These are phyloP conservation scores for Kurtzmaniella fragi DNA, from an alignment of 805 yeast species.

Conservation along the genomic window DNA sequence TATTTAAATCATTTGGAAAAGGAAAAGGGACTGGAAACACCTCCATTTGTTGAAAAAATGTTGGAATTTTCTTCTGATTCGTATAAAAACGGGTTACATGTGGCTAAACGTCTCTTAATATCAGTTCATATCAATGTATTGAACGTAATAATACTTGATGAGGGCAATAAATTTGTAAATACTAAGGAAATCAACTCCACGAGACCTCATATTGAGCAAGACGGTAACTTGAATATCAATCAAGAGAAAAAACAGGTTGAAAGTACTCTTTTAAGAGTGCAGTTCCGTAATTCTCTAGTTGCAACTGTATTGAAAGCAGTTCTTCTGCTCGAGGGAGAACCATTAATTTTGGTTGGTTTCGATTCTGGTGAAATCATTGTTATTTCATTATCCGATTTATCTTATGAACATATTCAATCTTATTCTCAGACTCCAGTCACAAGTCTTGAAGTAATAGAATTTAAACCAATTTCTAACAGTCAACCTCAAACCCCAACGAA, in stretches of 20 bases:
- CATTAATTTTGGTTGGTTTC: conserved; percentile 58
- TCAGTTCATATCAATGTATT: conserved; percentile 47
- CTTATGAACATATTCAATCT: conserved; percentile 21
- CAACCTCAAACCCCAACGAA: conserved; percentile 20
- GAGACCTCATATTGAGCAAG: too few species aligned
- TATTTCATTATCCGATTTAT: conserved; percentile 46
- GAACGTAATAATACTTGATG: conserved; percentile 39
- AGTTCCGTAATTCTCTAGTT: conserved; percentile 28
- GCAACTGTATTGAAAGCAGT: conserved; percentile 36
- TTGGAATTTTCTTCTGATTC: conserved; percentile 30
- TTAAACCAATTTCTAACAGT: not conserved
- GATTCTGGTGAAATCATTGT: conserved; percentile 64
- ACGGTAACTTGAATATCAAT: too few species aligned
- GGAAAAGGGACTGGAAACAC: conserved; percentile 11
- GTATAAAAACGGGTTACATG: conserved; percentile 21
- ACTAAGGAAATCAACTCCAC: conserved; percentile 13
- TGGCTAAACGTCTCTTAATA: conserved; percentile 31
- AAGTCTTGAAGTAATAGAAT: conserved; percentile 18
- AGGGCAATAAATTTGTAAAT: conserved; percentile 15
- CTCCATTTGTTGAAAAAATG: conserved; percentile 21
- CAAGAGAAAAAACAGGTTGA: too few species aligned
- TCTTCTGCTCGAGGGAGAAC: conserved; percentile 18
- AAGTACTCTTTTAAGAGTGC: conserved; percentile 40
- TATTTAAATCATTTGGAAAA: not conserved
- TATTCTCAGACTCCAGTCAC: conserved; percentile 10